Conservation (phyloP, 2,329 filamentous ascomycete species). For the Chrysoporthe cubensis region DNA sequence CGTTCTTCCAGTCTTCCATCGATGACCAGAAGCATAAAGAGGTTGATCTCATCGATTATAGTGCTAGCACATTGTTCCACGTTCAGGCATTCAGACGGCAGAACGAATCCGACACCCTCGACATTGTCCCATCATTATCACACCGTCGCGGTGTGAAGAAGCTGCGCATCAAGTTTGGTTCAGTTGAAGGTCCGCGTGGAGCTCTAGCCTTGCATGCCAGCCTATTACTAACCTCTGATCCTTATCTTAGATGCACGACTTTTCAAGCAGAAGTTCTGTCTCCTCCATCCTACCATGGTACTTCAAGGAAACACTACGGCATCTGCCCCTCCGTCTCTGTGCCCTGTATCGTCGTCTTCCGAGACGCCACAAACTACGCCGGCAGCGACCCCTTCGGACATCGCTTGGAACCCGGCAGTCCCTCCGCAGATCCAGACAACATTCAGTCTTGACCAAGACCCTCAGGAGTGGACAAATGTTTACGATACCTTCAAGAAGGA, state of each 20-base stretch:
- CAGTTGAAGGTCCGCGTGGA: constrained; percentile 1
- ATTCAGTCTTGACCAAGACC: background rate
- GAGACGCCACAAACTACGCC: background rate
- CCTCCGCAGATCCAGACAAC: background rate
- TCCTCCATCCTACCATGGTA: background rate
- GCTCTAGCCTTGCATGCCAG: background rate
- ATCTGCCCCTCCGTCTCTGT: background rate
- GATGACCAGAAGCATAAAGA: constrained; percentile 2
- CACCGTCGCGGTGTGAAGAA: background rate
- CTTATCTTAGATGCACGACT: background rate
- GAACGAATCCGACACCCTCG: background rate
- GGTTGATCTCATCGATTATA: constrained; percentile 5
- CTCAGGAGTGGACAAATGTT: background rate
- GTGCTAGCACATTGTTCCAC: constrained; percentile 2
- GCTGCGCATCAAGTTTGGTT: constrained; percentile 12
- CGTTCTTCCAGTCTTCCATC: constrained; percentile 13
- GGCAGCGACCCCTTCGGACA: background rate
- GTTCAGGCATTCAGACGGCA: background rate
- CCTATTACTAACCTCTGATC: background rate
- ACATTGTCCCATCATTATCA: background rate
- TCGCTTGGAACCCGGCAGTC: background rate
- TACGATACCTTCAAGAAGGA: background rate
- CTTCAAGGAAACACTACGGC: background rate
- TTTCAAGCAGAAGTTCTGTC: background rate
- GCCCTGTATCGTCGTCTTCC: background rate